Evolutionary conservation across 139 green algal species (phyloP).

Genomic region (Micractinium sp.): DNA sequence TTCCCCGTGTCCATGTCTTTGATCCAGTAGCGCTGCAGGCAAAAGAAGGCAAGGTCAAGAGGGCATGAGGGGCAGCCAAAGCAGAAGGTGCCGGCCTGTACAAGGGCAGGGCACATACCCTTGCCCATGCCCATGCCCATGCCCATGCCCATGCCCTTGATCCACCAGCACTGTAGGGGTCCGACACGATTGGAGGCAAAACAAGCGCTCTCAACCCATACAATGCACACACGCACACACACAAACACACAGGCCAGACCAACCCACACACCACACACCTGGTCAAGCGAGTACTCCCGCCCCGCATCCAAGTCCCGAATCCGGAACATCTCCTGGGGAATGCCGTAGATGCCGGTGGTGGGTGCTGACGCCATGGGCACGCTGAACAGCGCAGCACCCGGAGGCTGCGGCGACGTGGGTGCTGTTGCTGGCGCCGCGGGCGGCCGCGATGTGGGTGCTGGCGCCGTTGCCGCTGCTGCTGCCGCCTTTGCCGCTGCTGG

Average conservation of each 20-base stretch:
- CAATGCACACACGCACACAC: too few relatives aligned
- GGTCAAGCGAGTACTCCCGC: constrained; percentile 48
- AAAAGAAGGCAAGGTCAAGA: too few relatives aligned
- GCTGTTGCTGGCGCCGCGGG: neutral
- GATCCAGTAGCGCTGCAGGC: constrained; percentile 47
- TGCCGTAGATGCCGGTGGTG: constrained; percentile 43
- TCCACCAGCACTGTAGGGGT: too few relatives aligned
- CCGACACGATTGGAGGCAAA: too few relatives aligned
- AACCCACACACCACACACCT: neutral
- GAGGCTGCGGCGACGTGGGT: neutral
- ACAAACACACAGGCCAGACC: neutral
- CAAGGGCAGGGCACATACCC: too few relatives aligned
- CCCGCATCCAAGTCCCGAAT: constrained; percentile 57
- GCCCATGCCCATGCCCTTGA: too few relatives aligned
- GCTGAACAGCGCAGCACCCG: constrained; percentile 34
- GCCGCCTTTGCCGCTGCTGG: neutral
- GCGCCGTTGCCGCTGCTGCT: neutral
- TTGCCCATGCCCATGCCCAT: too few relatives aligned
- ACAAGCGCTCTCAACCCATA: too few relatives aligned
- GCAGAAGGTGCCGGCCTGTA: too few relatives aligned
- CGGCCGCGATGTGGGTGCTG: neutral
- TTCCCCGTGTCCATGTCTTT: constrained; percentile 61
- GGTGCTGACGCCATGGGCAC: constrained; percentile 37
- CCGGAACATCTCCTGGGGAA: constrained; percentile 42
- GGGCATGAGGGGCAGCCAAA: neutral